Base-by-base conservation (phyloP, 805 yeast species). In the Metschnikowia baotianmanensis region DNA sequence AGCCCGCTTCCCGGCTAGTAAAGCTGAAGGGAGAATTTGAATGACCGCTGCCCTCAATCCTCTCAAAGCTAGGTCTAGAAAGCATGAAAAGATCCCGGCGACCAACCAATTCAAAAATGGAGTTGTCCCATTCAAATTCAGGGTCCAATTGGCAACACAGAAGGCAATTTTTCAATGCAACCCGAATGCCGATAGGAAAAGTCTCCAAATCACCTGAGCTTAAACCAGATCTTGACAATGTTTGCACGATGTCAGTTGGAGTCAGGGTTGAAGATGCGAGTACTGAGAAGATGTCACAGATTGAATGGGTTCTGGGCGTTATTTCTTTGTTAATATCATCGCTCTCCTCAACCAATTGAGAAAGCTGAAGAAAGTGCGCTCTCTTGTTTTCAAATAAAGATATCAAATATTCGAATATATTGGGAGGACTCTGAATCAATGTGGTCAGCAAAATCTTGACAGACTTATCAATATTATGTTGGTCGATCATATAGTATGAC, bases 101-200 rank as follows among this genome's bases (percentile, higher is more conserved):
- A 2, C 80, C 85, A n/a, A 84, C 74, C 24, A 86, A 60, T 12
- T 76, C 75, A 16, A 83, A 63, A 12, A 76, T 74, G 15, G 61
- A 63, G 22, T 39, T 55, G 37, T 61, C 71, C 77, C 73, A 77
- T 27, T 65, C 75, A 25, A 70, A 71, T 1, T 74, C 74, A 1
- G 80, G 71, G 19, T 62, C 67, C 39, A 71, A 76, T 60, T 76
- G 86, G 53, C 81, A 73, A 36, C 57, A 55, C 51, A 72, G 68
- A 13, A 84, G 61, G 1, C 80, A 74, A 43, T 80, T 88, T 46
- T 77, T 77, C 34, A 90, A 59, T 0, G 95, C 87, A 4, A 84
- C 59, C 23, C 74, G 62, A 1, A 89, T 67, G 0, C 96, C 96
- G 2, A 79, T 61, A 0, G 96, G 96, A 50, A 73, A 84, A 0